These are phyloP conservation scores for Fusarium armeniacum DNA, from an alignment of 2,329 filamentous ascomycete species.

Conservation along the genomic window DNA sequence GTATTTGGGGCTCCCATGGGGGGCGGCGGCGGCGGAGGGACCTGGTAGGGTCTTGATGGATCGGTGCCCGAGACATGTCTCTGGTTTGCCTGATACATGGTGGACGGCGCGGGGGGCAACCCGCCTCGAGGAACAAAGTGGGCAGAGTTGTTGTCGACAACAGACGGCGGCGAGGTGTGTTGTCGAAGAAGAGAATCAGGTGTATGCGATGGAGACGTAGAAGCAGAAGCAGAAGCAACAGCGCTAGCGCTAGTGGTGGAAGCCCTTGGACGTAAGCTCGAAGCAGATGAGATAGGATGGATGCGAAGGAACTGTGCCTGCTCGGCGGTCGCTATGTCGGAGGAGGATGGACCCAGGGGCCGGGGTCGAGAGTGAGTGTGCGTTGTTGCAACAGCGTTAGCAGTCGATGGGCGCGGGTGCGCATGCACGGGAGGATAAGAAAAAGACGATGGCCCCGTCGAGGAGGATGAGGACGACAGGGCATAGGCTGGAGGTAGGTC, in stretches of 20 bases:
- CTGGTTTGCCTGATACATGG: slow-evolving; percentile 70
- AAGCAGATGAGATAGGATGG: slow-evolving; percentile 40
- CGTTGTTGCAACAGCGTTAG: slow-evolving; percentile 22
- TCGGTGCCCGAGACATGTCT: slow-evolving; percentile 64
- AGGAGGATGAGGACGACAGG: slow-evolving; percentile 39
- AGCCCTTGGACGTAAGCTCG: slow-evolving; percentile 46
- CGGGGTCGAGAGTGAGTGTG: slow-evolving; percentile 36
- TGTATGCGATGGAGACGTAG: slow-evolving; percentile 35
- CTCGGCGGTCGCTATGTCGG: slow-evolving; percentile 39
- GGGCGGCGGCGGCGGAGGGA: slow-evolving; percentile 68
- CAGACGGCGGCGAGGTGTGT: slow-evolving; percentile 37
- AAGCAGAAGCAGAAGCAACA: slow-evolving; percentile 21
- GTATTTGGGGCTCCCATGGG: slow-evolving; percentile 66
- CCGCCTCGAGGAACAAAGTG: slow-evolving; percentile 48
- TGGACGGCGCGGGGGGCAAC: slow-evolving; percentile 51
- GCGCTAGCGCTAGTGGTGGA: slow-evolving; percentile 41
- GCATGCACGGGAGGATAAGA: slow-evolving; percentile 40
- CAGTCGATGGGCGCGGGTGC: slow-evolving; percentile 7
- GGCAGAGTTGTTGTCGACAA: slow-evolving; percentile 36
- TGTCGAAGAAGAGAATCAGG: slow-evolving; percentile 38
- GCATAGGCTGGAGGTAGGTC: slow-evolving; percentile 39
- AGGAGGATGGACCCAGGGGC: slow-evolving; percentile 46
- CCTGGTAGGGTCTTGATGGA: slow-evolving; percentile 66
- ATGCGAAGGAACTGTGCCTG: slow-evolving; percentile 45
- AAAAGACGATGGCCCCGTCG: slow-evolving; percentile 38